A percentile compares a stretch with the other conserved stretches of the same genome.
These are phyloP conservation scores for Daldinia sp. DNA, from an alignment of 2,329 filamentous ascomycete genomes.

Conservation along the genomic window DNA sequence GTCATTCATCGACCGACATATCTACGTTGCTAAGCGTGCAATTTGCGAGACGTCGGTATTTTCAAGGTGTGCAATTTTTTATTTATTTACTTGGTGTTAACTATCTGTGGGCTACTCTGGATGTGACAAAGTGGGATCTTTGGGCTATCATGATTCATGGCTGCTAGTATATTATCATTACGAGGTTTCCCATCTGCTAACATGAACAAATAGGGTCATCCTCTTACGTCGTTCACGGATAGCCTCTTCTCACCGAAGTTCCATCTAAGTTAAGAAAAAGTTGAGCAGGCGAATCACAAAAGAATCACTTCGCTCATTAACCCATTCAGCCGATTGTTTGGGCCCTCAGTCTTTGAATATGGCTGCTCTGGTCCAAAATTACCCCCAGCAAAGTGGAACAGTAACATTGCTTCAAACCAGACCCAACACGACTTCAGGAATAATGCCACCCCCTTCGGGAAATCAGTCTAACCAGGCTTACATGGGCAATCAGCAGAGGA, in stretches of 20 bases:
- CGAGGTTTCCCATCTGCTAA: conserved; percentile 12
- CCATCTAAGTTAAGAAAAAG: conserved; percentile 16
- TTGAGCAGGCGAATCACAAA: conserved; percentile 29
- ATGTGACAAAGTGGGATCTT: not conserved
- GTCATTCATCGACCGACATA: conserved; percentile 17
- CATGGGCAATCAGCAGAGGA: conserved; percentile 56
- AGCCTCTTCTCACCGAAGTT: conserved; percentile 2
- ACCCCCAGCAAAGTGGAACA: conserved; percentile 77
- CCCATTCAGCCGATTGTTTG: conserved; percentile 28
- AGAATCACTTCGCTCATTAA: conserved; percentile 31
- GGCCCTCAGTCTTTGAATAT: conserved; percentile 56
- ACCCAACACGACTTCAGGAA: conserved; percentile 69
- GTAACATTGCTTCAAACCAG: conserved; percentile 79
- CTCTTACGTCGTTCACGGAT: conserved; percentile 5
- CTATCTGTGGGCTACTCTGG: not conserved
- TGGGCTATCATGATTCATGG: not conserved
- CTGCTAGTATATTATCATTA: not conserved
- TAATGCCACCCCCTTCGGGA: conserved; percentile 60
- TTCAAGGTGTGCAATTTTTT: conserved; percentile 24
- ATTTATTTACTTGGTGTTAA: not conserved
- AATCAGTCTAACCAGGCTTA: conserved; percentile 62
- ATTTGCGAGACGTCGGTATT: conserved; percentile 12
- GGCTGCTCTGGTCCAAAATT: conserved; percentile 86
- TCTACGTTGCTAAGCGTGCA: conserved; percentile 16
- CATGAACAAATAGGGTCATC: conserved; percentile 2